phyloP scores from a whole-genome alignment of 139 green algal genomes.

The Volvox africanus region DNA sequence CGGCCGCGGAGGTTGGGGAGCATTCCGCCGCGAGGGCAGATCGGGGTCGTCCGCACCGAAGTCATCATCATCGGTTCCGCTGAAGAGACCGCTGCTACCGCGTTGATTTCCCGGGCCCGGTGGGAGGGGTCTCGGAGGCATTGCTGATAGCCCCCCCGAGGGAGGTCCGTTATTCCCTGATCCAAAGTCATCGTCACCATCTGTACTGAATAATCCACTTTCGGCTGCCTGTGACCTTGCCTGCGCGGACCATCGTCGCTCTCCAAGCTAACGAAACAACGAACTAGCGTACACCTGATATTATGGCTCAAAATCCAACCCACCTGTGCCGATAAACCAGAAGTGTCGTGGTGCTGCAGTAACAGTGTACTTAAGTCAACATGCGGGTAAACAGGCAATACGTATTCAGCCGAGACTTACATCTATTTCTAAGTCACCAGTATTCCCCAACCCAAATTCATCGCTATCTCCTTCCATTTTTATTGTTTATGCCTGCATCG shows the following conservation, averaged over 20 bases:
- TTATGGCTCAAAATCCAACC: not conserved
- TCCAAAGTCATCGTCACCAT: slow-evolving; percentile 1
- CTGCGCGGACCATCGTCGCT: not conserved
- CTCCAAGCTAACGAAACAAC: not conserved
- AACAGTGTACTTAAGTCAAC: not conserved
- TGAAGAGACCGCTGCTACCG: slow-evolving; percentile 5
- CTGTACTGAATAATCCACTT: not conserved
- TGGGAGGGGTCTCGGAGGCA: not conserved
- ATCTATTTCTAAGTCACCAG: slow-evolving; percentile 17
- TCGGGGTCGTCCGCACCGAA: not conserved
- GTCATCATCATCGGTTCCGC: not conserved
- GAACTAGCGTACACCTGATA: not conserved
- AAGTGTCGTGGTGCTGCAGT: not conserved
- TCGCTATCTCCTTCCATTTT: slow-evolving; percentile 21
- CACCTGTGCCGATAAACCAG: not conserved
- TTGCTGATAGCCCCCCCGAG: not conserved
- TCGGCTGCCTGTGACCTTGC: not conserved
- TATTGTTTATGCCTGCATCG: not conserved
- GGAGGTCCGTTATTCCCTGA: not conserved
- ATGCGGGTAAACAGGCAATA: not conserved
- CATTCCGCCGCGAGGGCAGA: not conserved
- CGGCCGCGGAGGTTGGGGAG: not conserved
- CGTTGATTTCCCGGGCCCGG: not conserved
- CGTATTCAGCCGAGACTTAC: not conserved
- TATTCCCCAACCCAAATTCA: slow-evolving; percentile 28